These are phyloP conservation scores for Stereocaulon alpinum DNA, from an alignment of 495 filamentous ascomycete genomes.

Conservation along the genomic window DNA sequence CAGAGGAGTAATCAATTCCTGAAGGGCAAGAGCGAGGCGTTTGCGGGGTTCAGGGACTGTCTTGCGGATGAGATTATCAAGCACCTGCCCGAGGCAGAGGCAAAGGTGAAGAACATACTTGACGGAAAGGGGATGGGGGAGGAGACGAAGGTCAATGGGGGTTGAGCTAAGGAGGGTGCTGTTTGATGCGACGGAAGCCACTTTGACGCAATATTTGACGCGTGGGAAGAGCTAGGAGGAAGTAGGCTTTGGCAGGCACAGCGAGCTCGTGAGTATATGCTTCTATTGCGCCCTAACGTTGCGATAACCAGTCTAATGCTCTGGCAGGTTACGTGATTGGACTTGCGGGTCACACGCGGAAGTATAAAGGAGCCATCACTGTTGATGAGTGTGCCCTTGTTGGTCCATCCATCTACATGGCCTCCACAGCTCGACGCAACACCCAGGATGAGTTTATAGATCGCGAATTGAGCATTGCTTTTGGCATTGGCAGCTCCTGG, in stretches of 20 bases:
- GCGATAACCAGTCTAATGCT: not conserved
- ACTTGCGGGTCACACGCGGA: not conserved
- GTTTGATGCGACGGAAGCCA: not conserved
- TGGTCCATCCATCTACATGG: no score
- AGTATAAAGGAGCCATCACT: no score
- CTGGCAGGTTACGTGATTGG: not conserved
- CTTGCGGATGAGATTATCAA: constrained; percentile 68
- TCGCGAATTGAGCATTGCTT: no score
- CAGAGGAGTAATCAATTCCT: constrained; percentile 74
- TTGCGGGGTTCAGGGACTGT: constrained; percentile 67
- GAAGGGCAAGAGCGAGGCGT: constrained; percentile 75
- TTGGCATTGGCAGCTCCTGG: no score
- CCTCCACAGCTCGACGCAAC: no score
- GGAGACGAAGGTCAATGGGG: constrained; percentile 16
- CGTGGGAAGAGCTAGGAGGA: not conserved
- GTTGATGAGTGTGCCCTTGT: no score
- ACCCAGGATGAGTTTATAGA: no score
- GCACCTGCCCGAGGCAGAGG: constrained; percentile 65
- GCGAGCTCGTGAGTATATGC: not conserved
- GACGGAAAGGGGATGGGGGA: constrained; percentile 30
- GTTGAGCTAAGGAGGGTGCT: not conserved
- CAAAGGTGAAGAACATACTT: constrained; percentile 58
- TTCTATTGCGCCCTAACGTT: not conserved
- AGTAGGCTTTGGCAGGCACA: not conserved
- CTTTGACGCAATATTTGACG: not conserved